These are phyloP conservation scores for Peltaster fructicola DNA, from an alignment of 2,329 filamentous ascomycete species.

Conservation along the genomic window DNA sequence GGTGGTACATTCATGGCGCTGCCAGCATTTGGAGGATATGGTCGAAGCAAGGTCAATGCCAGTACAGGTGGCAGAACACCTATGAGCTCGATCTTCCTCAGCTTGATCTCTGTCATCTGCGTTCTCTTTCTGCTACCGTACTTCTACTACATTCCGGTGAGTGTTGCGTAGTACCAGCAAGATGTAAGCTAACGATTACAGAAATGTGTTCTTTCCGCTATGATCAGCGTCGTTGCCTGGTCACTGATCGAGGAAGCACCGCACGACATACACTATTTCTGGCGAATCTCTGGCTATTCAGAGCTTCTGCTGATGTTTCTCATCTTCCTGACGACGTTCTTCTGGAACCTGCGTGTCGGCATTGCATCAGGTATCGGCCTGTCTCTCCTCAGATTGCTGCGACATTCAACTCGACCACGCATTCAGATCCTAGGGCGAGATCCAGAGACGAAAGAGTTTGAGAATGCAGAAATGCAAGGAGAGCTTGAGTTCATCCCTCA, in stretches of 20 bases:
- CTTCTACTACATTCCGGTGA: conserved; percentile 87
- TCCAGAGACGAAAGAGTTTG: conserved; percentile 65
- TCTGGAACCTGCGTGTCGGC: conserved; percentile 84
- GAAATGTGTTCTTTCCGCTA: conserved; percentile 84
- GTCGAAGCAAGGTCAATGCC: conserved; percentile 85
- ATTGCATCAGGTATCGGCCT: conserved; percentile 89
- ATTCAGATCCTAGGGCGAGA: conserved; percentile 93
- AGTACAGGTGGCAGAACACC: conserved; percentile 83
- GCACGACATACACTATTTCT: conserved; percentile 79
- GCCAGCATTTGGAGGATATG: conserved; percentile 90
- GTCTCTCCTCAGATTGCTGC: conserved; percentile 75
- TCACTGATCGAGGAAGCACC: conserved; percentile 91
- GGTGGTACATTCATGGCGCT: conserved; percentile 84
- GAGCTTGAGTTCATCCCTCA: conserved; percentile 74
- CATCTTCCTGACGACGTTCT: conserved; percentile 82
- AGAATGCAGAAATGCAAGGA: conserved; percentile 51
- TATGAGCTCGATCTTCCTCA: conserved; percentile 81
- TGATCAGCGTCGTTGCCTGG: conserved; percentile 91
- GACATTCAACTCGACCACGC: conserved; percentile 75
- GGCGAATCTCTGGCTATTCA: conserved; percentile 66
- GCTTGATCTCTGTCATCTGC: conserved; percentile 62
- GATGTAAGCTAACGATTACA: too few relatives aligned
- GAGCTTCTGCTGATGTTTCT: conserved; percentile 76
- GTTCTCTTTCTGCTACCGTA: conserved; percentile 72
- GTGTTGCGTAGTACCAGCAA: conserved; percentile 24